Conservation (phyloP, 805 yeast genomes). For the Pichia manshurica region DNA sequence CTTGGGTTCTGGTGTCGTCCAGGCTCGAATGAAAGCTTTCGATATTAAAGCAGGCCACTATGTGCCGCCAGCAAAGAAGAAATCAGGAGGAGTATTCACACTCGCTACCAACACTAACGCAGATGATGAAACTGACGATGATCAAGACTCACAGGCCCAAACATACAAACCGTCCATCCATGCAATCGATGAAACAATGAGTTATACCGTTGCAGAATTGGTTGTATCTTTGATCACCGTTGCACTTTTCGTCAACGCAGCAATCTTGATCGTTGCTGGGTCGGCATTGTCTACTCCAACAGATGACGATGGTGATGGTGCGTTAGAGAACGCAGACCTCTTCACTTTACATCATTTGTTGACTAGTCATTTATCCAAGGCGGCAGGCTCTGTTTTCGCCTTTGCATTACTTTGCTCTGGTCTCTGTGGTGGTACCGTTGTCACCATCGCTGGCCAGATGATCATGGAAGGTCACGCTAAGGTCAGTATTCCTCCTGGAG, state of each 20-base stretch:
- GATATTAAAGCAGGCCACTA: conserved; percentile 66
- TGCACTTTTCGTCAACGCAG: conserved; percentile 88
- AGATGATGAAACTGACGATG: conserved; percentile 22
- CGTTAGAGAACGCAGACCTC: conserved; percentile 72
- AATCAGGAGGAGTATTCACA: conserved; percentile 14
- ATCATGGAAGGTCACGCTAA: conserved; percentile 83
- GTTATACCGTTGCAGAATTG: conserved; percentile 75
- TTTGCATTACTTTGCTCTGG: conserved; percentile 84
- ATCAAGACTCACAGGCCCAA: conserved; percentile 31
- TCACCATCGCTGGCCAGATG: conserved; percentile 91
- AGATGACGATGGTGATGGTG: conserved; percentile 45
- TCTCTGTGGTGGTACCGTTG: conserved; percentile 92
- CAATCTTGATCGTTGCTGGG: conserved; percentile 87
- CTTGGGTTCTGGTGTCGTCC: conserved; percentile 84
- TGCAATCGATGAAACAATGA: conserved; percentile 76
- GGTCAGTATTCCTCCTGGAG: conserved; percentile 78
- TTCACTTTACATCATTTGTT: conserved; percentile 73
- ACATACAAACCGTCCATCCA: conserved; percentile 65
- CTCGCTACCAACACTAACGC: conserved; percentile 25
- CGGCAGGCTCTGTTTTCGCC: conserved; percentile 88
- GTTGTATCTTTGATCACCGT: conserved; percentile 77
- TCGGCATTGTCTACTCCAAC: conserved; percentile 55
- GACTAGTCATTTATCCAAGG: conserved; percentile 63
- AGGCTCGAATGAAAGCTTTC: conserved; percentile 73
- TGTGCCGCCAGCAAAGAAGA: conserved; percentile 28